Conservation (phyloP, 1,284 basidiomycete genomes). For the Microbotryomycetes sp. region DNA sequence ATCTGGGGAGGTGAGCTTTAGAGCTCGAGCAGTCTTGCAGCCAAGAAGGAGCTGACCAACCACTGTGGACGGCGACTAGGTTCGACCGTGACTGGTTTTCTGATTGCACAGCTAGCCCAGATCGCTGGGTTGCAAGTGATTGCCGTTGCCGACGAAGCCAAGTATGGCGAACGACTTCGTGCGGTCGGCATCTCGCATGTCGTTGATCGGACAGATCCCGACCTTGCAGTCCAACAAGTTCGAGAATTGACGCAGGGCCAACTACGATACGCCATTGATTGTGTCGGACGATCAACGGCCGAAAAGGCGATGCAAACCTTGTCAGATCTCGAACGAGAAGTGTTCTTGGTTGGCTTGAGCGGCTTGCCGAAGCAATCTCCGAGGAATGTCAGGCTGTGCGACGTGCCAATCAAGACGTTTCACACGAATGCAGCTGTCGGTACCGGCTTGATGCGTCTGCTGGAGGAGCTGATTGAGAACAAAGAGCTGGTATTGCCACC, state of each 20-base stretch:
- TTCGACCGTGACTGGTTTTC: conserved; percentile 7
- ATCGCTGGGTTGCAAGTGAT: conserved; percentile 10
- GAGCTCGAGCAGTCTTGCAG: neutral
- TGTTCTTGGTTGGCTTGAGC: conserved; percentile 9
- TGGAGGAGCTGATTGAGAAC: conserved; percentile 8
- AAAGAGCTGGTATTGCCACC: conserved; percentile 10
- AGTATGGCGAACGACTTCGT: conserved; percentile 5
- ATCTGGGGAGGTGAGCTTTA: conserved; percentile 16
- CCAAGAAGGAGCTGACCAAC: neutral
- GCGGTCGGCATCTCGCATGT: conserved; percentile 10
- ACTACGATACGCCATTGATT: conserved; percentile 14
- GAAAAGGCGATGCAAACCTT: neutral
- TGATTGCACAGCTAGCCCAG: conserved; percentile 10
- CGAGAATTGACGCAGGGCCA: neutral
- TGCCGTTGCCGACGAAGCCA: conserved; percentile 5
- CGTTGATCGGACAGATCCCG: conserved; percentile 14
- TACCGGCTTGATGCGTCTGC: conserved; percentile 6
- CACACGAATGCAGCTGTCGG: conserved; percentile 16
- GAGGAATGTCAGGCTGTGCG: neutral
- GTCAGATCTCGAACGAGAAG: neutral
- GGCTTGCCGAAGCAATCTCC: conserved; percentile 7
- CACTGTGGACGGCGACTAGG: neutral
- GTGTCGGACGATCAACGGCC: conserved; percentile 6
- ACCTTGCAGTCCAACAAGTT: neutral
- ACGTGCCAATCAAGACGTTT: conserved; percentile 19